Evolutionary conservation across 495 filamentous ascomycete species (phyloP).

Genomic region (Penicillium pancosmium): DNA sequence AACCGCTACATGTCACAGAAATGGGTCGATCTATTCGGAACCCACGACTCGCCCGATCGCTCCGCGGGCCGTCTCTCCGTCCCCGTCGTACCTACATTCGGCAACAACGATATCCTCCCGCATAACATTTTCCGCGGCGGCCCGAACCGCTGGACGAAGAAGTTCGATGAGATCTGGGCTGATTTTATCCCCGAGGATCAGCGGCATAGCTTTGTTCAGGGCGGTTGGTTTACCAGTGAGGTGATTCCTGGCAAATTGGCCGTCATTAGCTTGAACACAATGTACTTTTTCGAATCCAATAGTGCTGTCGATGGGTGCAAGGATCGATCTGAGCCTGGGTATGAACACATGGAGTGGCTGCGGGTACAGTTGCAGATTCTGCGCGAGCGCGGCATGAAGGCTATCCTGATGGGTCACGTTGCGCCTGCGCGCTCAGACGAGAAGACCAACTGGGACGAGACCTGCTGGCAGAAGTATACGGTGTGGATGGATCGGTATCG

Average conservation of each 20-base stretch:
- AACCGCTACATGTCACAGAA: conserved; percentile 76
- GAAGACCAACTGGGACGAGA: conserved; percentile 89
- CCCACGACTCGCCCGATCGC: conserved; percentile 44
- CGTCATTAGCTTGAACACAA: conserved; percentile 92
- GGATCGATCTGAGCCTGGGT: conserved; percentile 76
- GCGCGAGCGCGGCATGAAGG: conserved; percentile 85
- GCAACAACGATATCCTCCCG: conserved; percentile 96
- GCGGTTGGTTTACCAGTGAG: conserved; percentile 93
- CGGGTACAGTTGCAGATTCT: conserved; percentile 86
- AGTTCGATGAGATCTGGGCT: conserved; percentile 74
- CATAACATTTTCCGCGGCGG: conserved; percentile 91
- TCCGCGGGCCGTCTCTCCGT: conserved; percentile 59
- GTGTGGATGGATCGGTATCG: conserved; percentile 88
- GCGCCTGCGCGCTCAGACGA: conserved; percentile 81
- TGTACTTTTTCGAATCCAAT: conserved; percentile 95
- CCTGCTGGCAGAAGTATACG: conserved; percentile 98
- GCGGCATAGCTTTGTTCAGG: conserved; percentile 85
- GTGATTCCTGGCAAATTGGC: conserved; percentile 85
- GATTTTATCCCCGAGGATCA: conserved; percentile 92
- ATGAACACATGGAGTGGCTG: conserved; percentile 95
- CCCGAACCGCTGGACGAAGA: conserved; percentile 80
- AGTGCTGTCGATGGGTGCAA: conserved; percentile 89
- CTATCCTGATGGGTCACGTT: conserved; percentile 91
- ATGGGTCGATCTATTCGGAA: conserved; percentile 73
- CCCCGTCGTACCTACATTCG: conserved; percentile 86